phyloP scores from a whole-genome alignment of 306 rosid species.

The Castanopsis chinensis region DNA sequence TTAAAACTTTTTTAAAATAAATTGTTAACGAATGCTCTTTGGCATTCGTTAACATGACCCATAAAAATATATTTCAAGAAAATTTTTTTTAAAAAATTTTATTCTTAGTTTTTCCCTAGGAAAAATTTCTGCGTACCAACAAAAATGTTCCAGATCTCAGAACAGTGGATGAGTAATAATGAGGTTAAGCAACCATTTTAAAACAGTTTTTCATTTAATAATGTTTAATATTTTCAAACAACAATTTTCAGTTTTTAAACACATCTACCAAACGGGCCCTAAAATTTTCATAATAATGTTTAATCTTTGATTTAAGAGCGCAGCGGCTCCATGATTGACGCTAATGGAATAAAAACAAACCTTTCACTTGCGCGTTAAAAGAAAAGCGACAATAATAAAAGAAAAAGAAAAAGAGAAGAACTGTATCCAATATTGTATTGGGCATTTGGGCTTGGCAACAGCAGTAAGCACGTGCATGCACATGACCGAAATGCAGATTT shows the following conservation, averaged over 20 bases:
- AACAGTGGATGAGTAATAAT: background rate
- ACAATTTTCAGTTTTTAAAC: too few relatives aligned
- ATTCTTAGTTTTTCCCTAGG: background rate
- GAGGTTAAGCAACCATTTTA: too few relatives aligned
- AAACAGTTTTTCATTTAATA: too few relatives aligned
- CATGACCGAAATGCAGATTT: constrained; percentile 23
- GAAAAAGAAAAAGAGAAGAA: background rate
- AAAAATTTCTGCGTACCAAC: background rate
- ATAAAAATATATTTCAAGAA: background rate
- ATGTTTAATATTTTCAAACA: too few relatives aligned
- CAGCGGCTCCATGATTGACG: constrained; percentile 39
- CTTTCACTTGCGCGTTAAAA: constrained; percentile 9
- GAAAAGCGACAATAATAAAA: background rate
- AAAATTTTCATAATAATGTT: background rate
- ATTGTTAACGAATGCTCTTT: too few relatives aligned
- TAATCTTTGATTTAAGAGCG: background rate
- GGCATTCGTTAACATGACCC: too few relatives aligned
- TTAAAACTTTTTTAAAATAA: too few relatives aligned
- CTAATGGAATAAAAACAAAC: constrained; percentile 15
- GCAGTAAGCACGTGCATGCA: constrained; percentile 19
- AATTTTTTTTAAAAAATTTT: too few relatives aligned
- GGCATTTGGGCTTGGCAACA: background rate
- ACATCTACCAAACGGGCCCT: too few relatives aligned
- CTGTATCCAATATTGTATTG: background rate
- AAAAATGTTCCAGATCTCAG: background rate